A percentile compares a stretch with the other conserved stretches of the same genome.
These are phyloP conservation scores for Schizosaccharomyces osmophilus DNA, from an alignment of 805 yeast genomes.

Conservation along the genomic window DNA sequence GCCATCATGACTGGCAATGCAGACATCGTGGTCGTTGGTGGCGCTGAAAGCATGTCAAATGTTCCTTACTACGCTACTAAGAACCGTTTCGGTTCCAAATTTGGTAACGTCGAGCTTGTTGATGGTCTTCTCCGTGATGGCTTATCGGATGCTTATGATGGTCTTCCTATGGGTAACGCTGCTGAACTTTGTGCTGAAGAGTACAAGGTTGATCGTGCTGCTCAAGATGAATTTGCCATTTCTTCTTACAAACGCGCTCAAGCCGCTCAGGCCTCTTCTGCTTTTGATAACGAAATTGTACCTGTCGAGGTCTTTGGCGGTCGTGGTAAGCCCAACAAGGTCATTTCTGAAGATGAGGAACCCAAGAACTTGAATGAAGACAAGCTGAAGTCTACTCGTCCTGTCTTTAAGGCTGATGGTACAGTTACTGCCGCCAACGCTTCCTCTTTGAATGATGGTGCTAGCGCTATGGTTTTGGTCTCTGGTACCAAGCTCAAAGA, in stretches of 20 bases:
- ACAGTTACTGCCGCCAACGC: constrained; percentile 95
- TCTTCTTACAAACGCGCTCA: constrained; percentile 68
- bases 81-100: constrained; percentile 73
- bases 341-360: constrained; percentile 66
- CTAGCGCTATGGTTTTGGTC: constrained; percentile 76
- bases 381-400: constrained; percentile 59
- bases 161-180: constrained; percentile 80
- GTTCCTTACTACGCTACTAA: constrained; percentile 71
- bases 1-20: constrained; percentile 44
- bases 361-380: constrained; percentile 48
- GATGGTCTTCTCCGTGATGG: constrained; percentile 92
- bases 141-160: constrained; percentile 71
- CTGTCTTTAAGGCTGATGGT: constrained; percentile 89
- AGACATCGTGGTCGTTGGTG: constrained; percentile 66
- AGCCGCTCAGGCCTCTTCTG: constrained; percentile 54
- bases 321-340: constrained; percentile 64
- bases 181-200: constrained; percentile 92
- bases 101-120: constrained; percentile 52
- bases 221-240: constrained; percentile 75
- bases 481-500: constrained; percentile 68
- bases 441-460: constrained; percentile 91
- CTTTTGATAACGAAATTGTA: constrained; percentile 58
- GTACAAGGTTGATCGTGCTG: constrained; percentile 51
- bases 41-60: constrained; percentile 90
- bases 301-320: constrained; percentile 74